Evolutionary conservation across 768 basidiomycete species (phyloP), one percentile per base, ranked within the genome.

Genomic region (Tricholoma hemisulphureum): DNA sequence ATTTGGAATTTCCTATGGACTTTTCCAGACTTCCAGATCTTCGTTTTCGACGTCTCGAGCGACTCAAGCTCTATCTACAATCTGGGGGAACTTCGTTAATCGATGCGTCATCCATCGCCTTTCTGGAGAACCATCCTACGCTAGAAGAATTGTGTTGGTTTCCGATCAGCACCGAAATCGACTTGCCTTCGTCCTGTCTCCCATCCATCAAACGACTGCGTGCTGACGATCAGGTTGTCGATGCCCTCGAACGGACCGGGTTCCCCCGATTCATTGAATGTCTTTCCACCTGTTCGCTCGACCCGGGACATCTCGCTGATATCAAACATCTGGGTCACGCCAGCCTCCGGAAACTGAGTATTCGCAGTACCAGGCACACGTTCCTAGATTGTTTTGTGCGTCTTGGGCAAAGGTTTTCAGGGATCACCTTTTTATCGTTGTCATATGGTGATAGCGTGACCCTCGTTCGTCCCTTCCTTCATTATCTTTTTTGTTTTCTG

Each of bases 101-200:
- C 41, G 75, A 77, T 55, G 62, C 69, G 13, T 71, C 75, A 43
- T 70, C 73, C 11, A 64, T 69, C 39, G 63, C 59, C 21, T 83
- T 83, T 59, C 67, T 83, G 10, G 67, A 76, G 54, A 71, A 70
- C n/a, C 79, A 82, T 59, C 74, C 79, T 3, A 71, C 71, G 2
- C 70, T 83, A 41, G 77, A 80, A 58, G 77, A 77, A 14, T 73
- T 83, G 4, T 67, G 65, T 26, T 83, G 80, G 80, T 72, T 69
- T n/a, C 78, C 80, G 2, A 65, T 77, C 1, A 70, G 71, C 23
- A 67, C 65, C 18, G 9, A 32, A 9, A 65, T 75, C n/a, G 54
- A 60, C 14, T 58, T 80, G 11, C 62, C 73, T 1, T 66, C 72
- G 0, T 71, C 71, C n/a, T 58, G 63, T 8, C 72, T 83, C 4